These are phyloP conservation scores for Pseudotsuga menziesii DNA, from an alignment of 75 land plant genomes.

Conservation along the genomic window DNA sequence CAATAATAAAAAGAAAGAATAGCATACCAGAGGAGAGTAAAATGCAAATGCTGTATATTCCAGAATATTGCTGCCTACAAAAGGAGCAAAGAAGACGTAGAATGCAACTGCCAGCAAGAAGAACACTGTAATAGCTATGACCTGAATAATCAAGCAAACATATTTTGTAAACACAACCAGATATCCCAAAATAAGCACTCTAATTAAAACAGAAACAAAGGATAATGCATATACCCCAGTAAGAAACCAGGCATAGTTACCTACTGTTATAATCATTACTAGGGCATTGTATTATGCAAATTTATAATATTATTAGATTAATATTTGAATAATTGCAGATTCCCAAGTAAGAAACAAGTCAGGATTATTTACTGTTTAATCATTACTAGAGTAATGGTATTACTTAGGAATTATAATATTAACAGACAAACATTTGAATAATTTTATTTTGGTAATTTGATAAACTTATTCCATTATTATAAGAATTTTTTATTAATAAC, in stretches of 20 bases:
- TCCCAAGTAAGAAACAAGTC: too few relatives aligned
- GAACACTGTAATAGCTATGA: slow-evolving; percentile 93
- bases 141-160: slow-evolving; percentile 34
- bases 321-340: too few relatives aligned
- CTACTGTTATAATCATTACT: neutral
- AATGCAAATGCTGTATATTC: slow-evolving; percentile 54
- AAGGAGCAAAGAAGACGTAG: slow-evolving; percentile 93
- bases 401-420: too few relatives aligned
- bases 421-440: too few relatives aligned
- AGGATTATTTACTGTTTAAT: too few relatives aligned
- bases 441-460: too few relatives aligned
- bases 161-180: neutral
- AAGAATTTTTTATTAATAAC: too few relatives aligned
- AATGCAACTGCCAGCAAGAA: slow-evolving; percentile 84
- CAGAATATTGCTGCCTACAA: slow-evolving; percentile 59
- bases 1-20: neutral
- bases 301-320: too few relatives aligned
- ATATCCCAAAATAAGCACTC: slow-evolving; percentile 1
- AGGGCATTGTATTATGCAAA: too few relatives aligned
- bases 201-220: neutral
- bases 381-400: too few relatives aligned
- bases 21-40: slow-evolving; percentile 83
- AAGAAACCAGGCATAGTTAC: neutral
- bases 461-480: too few relatives aligned
- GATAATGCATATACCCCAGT: neutral